These are phyloP conservation scores for Pyrenophora seminiperda DNA, from an alignment of 2,329 filamentous ascomycete species.

Conservation along the genomic window DNA sequence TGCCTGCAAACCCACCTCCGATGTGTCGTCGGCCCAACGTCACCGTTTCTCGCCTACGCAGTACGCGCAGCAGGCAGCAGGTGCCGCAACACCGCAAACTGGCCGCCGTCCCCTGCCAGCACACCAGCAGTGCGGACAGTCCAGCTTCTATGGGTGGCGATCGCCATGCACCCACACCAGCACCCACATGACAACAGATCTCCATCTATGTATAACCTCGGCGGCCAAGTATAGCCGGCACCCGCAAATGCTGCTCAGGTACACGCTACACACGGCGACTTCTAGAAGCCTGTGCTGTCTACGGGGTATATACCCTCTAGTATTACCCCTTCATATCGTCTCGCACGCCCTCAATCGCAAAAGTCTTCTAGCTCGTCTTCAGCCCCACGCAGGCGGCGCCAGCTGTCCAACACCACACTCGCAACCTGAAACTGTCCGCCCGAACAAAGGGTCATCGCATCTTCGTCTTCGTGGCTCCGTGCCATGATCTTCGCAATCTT, in stretches of 20 bases:
- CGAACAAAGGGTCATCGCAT: slow-evolving; percentile 14
- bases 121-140: slow-evolving; percentile 4
- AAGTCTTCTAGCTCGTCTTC: slow-evolving; percentile 4
- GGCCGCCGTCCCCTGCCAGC: slow-evolving; percentile 3
- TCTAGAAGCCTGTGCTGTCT: slow-evolving; percentile 4
- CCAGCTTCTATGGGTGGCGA: not conserved
- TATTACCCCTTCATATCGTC: not conserved
- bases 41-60: slow-evolving; percentile 17
- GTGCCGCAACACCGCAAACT: slow-evolving; percentile 11
- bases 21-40: slow-evolving; percentile 21
- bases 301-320: no score
- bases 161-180: not conserved
- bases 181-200: slow-evolving; percentile 1
- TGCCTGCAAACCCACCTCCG: slow-evolving; percentile 18
- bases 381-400: slow-evolving; percentile 12
- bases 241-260: slow-evolving; percentile 9
- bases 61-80: no score
- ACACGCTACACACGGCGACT: slow-evolving; percentile 7
- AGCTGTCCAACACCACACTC: slow-evolving; percentile 5
- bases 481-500: slow-evolving; percentile 21
- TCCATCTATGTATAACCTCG: not conserved
- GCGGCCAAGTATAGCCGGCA: slow-evolving; percentile 1
- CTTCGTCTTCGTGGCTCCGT: slow-evolving; percentile 14
- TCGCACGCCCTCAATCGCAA: not conserved
- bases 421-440: slow-evolving; percentile 17